These are phyloP conservation scores for Metrosideros polymorpha DNA, from an alignment of 441 rosid species.

Conservation along the genomic window DNA sequence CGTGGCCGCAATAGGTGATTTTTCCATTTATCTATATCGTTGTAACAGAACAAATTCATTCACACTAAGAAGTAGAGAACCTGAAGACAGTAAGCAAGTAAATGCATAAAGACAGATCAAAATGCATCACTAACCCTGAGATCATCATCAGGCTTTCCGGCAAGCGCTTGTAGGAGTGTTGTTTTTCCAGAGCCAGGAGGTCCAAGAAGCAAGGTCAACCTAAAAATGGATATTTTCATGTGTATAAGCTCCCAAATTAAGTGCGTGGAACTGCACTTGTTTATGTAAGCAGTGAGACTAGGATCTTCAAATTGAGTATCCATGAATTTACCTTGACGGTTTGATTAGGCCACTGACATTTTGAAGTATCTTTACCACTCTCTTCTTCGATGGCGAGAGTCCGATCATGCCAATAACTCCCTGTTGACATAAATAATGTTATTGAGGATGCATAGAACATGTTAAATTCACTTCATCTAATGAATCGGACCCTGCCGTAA, in stretches of 20 bases:
- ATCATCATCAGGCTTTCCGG: slow-evolving; percentile 22
- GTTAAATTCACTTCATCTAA: background rate
- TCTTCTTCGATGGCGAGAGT: slow-evolving; percentile 66
- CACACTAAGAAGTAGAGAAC: background rate
- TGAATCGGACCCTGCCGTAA: background rate
- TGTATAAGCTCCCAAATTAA: background rate
- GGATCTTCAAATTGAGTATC: background rate
- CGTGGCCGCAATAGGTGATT: slow-evolving; percentile 81
- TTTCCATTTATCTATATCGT: slow-evolving; percentile 5
- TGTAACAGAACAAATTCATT: background rate
- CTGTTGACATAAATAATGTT: slow-evolving; percentile 11
- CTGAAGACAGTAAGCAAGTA: background rate
- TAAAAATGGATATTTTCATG: background rate
- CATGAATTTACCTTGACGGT: slow-evolving; percentile 60
- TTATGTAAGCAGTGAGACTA: background rate
- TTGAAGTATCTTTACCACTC: slow-evolving; percentile 50
- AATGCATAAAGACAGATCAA: background rate
- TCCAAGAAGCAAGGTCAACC: slow-evolving; percentile 7
- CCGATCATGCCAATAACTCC: slow-evolving; percentile 37
- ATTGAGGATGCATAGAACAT: background rate
- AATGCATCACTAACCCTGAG: slow-evolving; percentile 20
- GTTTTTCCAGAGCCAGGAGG: slow-evolving; percentile 36
- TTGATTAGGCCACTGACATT: slow-evolving; percentile 53
- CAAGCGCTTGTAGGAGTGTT: slow-evolving; percentile 25
- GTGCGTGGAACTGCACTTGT: background rate